A percentile compares a stretch with the other conserved stretches of the same genome.
These are phyloP conservation scores for Areca catechu DNA, from an alignment of 176 grass and related monocot genomes.

Conservation along the genomic window DNA sequence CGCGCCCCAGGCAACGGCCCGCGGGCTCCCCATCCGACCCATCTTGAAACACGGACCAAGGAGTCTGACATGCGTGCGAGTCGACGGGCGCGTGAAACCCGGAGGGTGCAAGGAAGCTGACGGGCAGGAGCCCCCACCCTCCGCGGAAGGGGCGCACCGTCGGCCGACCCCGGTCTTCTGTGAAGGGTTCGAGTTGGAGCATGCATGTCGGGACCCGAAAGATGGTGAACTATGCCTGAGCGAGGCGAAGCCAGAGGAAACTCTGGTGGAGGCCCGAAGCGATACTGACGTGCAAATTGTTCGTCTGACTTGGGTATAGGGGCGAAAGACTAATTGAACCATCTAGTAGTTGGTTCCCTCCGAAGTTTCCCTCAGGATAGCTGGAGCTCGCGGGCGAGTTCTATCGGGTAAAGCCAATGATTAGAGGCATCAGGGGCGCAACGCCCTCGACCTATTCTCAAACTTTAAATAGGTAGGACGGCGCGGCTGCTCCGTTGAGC, in stretches of 20 bases:
- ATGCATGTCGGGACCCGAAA: constrained; percentile 55
- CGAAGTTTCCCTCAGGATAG: too few relatives aligned
- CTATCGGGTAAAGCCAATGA: background rate
- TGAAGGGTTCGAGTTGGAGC: constrained; percentile 42
- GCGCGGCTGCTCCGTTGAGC: too few relatives aligned
- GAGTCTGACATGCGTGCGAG: constrained; percentile 23
- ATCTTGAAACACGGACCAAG: constrained; percentile 49
- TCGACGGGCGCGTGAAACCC: too few relatives aligned
- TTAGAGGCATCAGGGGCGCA: constrained; percentile 36
- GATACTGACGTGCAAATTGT: too few relatives aligned
- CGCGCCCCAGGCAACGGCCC: constrained; percentile 14
- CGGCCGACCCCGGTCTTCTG: constrained; percentile 32
- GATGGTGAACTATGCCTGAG: constrained; percentile 3
- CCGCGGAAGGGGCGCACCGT: too few relatives aligned
- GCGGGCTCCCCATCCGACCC: constrained; percentile 40
- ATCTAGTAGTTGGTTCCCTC: too few relatives aligned
- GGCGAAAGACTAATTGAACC: too few relatives aligned
- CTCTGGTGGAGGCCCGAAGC: too few relatives aligned
- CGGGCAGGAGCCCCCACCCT: too few relatives aligned
- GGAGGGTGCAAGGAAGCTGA: too few relatives aligned
- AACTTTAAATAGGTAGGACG: background rate
- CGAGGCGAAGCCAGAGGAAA: constrained; percentile 31
- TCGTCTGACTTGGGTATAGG: too few relatives aligned
- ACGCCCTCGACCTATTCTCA: constrained; percentile 57
- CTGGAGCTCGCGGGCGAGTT: too few relatives aligned